Conservation (phyloP, 2,329 filamentous ascomycete species). For the Geoglossum cookeanum region DNA sequence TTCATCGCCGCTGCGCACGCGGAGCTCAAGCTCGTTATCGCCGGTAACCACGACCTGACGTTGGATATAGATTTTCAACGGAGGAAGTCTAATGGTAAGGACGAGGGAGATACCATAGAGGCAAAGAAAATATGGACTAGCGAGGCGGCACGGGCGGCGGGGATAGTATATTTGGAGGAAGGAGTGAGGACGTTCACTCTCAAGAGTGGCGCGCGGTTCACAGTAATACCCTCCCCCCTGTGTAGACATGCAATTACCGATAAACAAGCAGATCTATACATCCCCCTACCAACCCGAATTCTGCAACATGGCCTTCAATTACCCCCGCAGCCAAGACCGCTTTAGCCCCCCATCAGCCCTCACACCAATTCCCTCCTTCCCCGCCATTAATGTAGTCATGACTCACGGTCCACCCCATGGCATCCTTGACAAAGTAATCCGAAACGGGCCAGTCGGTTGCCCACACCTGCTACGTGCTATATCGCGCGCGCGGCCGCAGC, state of each 20-base stretch:
- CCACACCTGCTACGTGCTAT: constrained; percentile 33
- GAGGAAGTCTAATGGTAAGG: constrained; percentile 6
- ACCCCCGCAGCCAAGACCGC: constrained; percentile 30
- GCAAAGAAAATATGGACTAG: constrained; percentile 28
- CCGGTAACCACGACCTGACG: constrained; percentile 42
- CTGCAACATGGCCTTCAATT: constrained; percentile 35
- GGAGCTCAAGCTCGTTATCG: constrained; percentile 40
- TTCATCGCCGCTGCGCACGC: constrained; percentile 31
- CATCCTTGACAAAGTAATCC: constrained; percentile 26
- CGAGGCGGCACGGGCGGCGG: constrained; percentile 23
- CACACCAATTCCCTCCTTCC: constrained; percentile 8
- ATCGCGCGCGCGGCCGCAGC: constrained; percentile 22
- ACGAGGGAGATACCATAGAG: constrained; percentile 10
- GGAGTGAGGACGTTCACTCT: constrained; percentile 28
- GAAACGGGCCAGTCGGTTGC: constrained; percentile 30
- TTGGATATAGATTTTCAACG: constrained; percentile 33
- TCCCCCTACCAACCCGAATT: constrained; percentile 37
- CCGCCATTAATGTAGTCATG: constrained; percentile 31
- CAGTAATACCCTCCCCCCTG: constrained; percentile 10
- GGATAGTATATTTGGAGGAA: constrained; percentile 37
- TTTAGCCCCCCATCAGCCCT: constrained; percentile 23
- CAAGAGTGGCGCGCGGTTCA: constrained; percentile 29
- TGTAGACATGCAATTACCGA: too few relatives aligned
- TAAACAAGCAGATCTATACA: constrained; percentile 27
- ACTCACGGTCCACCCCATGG: constrained; percentile 39